Percentiles rank a stretch among this genome's conserved stretches.
Conservation (phyloP, 148 eudicot species). For the Silene uniflora region DNA sequence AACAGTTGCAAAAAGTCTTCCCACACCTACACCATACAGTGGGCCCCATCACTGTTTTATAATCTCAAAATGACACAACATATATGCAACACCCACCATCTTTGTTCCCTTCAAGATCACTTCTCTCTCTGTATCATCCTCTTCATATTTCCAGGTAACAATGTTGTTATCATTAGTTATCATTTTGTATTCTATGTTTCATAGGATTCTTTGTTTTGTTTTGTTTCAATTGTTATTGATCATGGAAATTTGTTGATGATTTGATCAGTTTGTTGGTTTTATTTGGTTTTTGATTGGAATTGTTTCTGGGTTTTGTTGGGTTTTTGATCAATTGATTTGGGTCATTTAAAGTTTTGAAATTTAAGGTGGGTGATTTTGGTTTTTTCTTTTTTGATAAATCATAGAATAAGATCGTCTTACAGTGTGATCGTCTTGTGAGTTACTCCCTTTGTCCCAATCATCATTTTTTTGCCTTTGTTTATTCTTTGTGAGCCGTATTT, state of each 20-base stretch:
- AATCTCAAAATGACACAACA: background rate
- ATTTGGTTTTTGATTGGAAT: background rate
- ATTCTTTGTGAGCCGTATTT: too few relatives aligned
- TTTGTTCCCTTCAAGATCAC: background rate
- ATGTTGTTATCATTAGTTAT: too few relatives aligned
- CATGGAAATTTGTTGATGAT: background rate
- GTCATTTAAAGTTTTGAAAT: conserved; percentile 6
- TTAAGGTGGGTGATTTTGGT: background rate
- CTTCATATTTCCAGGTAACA: conserved; percentile 18
- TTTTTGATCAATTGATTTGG: conserved; percentile 11
- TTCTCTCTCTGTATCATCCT: background rate
- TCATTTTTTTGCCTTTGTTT: too few relatives aligned
- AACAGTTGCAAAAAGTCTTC: too few relatives aligned
- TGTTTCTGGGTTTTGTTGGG: conserved; percentile 21
- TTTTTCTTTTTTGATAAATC: background rate
- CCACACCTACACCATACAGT: background rate
- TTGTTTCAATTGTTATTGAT: background rate
- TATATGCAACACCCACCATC: background rate
- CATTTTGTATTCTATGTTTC: background rate
- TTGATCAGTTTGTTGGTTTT: conserved; percentile 19
- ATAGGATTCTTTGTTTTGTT: background rate
- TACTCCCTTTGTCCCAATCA: too few relatives aligned
- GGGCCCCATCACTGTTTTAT: background rate
- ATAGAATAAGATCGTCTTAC: too few relatives aligned
- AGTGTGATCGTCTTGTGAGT: too few relatives aligned